Percentiles rank a stretch among this genome's conserved stretches.
These are phyloP conservation scores for Erucastrum elatum DNA, from an alignment of 345 rosid species.

Conservation along the genomic window DNA sequence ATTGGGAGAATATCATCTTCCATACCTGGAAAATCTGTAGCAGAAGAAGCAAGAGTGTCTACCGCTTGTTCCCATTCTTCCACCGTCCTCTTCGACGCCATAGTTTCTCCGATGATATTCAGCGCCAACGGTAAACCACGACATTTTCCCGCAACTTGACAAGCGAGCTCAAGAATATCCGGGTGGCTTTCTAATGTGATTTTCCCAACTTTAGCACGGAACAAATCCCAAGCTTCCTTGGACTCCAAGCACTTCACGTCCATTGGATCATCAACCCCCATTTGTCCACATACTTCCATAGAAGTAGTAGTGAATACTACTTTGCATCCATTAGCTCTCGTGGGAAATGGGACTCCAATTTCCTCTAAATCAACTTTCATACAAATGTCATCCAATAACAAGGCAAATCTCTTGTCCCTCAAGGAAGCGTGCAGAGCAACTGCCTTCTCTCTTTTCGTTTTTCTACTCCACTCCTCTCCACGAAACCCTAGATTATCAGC, in stretches of 20 bases:
- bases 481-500: neutral
- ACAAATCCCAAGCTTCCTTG: neutral
- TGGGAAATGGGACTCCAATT: neutral
- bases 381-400: neutral
- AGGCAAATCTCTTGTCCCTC: neutral
- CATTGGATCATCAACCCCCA: neutral
- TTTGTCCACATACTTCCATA: neutral
- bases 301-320: neutral
- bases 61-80: neutral
- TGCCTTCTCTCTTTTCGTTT: neutral
- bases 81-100: neutral
- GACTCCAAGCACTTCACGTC: neutral
- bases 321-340: neutral
- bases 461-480: neutral
- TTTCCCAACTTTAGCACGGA: neutral
- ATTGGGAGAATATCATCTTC: too few species aligned
- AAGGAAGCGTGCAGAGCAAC: neutral
- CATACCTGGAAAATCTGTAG: too few species aligned
- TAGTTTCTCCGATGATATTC: neutral
- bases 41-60: too few species aligned
- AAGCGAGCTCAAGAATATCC: neutral
- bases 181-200: neutral
- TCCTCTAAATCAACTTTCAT: neutral
- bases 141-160: neutral
- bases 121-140: neutral